These are phyloP conservation scores for Scleromitrula shiraiana DNA, from an alignment of 2,329 filamentous ascomycete genomes.

Conservation along the genomic window DNA sequence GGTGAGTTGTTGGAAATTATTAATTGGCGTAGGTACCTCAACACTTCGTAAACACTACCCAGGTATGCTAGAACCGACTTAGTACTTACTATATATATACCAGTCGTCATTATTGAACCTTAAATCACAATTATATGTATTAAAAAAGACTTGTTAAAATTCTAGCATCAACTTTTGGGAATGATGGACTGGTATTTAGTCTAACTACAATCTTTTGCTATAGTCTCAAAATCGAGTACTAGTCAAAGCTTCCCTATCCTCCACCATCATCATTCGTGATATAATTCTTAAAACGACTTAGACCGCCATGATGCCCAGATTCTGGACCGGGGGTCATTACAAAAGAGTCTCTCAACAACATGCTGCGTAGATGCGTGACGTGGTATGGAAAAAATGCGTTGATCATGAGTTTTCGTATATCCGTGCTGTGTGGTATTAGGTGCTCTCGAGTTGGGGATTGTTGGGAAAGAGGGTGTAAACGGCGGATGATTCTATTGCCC, in stretches of 20 bases:
- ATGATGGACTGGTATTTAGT: constrained; percentile 31
- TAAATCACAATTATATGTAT: too few relatives aligned
- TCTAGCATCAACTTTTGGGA: too few relatives aligned
- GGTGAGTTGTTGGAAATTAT: too few relatives aligned
- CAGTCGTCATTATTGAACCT: too few relatives aligned
- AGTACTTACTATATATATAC: too few relatives aligned
- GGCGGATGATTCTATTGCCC: constrained; percentile 11
- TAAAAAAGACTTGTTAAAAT: too few relatives aligned
- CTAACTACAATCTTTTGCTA: constrained; percentile 28
- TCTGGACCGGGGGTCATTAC: constrained; percentile 14
- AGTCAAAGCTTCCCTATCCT: constrained; percentile 20
- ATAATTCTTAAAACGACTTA: constrained; percentile 15
- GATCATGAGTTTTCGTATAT: constrained; percentile 24
- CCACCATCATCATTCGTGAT: constrained; percentile 23
- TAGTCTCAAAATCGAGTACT: constrained; percentile 20
- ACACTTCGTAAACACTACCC: too few relatives aligned
- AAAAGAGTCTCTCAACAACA: constrained; percentile 19
- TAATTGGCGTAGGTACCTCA: too few relatives aligned
- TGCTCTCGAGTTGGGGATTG: constrained; percentile 14
- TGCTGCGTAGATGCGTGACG: constrained; percentile 18
- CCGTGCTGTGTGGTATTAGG: constrained; percentile 15
- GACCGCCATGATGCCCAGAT: constrained; percentile 18
- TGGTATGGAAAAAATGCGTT: constrained; percentile 11
- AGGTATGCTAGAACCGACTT: too few relatives aligned
- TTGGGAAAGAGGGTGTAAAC: constrained; percentile 12